phyloP scores from a whole-genome alignment of 371 early-diverging fungal species.

The Sporodiniella umbellata region DNA sequence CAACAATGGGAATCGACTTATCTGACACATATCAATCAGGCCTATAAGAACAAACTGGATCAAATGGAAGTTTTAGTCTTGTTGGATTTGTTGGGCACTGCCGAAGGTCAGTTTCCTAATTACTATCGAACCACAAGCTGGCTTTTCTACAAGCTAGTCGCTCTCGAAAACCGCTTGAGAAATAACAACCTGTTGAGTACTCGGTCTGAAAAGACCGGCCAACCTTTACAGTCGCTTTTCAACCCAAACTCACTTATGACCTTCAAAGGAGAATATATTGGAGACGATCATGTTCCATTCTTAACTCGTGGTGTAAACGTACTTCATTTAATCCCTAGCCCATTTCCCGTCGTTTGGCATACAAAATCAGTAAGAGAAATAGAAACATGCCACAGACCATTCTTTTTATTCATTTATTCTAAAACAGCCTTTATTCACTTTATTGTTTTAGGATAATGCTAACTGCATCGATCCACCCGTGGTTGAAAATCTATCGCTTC shows the following conservation, averaged over 20 bases:
- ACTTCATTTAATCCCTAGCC: constrained; percentile 86
- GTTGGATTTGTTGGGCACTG: constrained; percentile 81
- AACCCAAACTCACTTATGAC: constrained; percentile 35
- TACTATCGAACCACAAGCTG: constrained; percentile 62
- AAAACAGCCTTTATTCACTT: neutral
- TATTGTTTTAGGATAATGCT: constrained; percentile 18
- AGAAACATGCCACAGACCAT: neutral
- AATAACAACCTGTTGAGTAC: constrained; percentile 19
- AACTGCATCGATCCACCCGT: constrained; percentile 40
- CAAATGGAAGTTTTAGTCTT: constrained; percentile 86
- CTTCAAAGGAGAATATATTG: constrained; percentile 46
- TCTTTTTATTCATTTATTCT: neutral
- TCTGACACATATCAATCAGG: constrained; percentile 18
- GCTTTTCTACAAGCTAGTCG: constrained; percentile 51
- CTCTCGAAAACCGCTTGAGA: constrained; percentile 45
- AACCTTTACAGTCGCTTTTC: constrained; percentile 25
- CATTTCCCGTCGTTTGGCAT: constrained; percentile 95
- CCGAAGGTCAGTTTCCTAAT: constrained; percentile 47
- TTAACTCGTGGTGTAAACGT: constrained; percentile 74
- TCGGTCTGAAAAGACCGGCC: constrained; percentile 21
- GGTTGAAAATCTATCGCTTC: constrained; percentile 48
- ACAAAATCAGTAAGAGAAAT: constrained; percentile 44
- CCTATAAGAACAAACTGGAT: constrained; percentile 38
- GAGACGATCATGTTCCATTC: constrained; percentile 95
- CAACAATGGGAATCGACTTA: constrained; percentile 36